These are phyloP conservation scores for Gaultheria prostrata DNA, from an alignment of 148 eudicot genomes.

Conservation along the genomic window DNA sequence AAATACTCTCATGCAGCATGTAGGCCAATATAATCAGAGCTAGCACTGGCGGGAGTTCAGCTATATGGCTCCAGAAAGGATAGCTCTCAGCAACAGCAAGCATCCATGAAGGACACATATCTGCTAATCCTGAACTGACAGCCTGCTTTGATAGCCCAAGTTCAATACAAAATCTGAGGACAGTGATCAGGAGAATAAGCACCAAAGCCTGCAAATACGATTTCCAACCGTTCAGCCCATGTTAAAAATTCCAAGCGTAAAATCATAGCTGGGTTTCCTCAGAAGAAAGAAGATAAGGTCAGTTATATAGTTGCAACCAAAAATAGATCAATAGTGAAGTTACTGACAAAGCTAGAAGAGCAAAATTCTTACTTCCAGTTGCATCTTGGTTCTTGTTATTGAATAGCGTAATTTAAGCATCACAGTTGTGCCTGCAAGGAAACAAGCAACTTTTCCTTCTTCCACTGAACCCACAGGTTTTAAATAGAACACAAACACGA, in stretches of 20 bases:
- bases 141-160: constrained; percentile 80
- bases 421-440: constrained; percentile 71
- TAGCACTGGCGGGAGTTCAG: constrained; percentile 47
- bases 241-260: neutral
- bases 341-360: constrained; percentile 12
- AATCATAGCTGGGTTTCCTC: neutral
- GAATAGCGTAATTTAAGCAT: constrained; percentile 64
- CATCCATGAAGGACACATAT: constrained; percentile 38
- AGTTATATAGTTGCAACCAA: neutral
- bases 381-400: constrained; percentile 45
- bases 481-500: constrained; percentile 17
- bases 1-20: constrained; percentile 40
- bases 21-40: constrained; percentile 51
- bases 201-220: constrained; percentile 55
- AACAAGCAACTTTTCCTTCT: constrained; percentile 86
- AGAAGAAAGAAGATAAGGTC: neutral
- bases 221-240: constrained; percentile 12
- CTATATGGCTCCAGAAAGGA: constrained; percentile 39
- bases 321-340: neutral
- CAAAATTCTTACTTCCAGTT: constrained; percentile 54
- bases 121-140: constrained; percentile 36
- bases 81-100: constrained; percentile 44
- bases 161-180: constrained; percentile 63
- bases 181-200: constrained; percentile 49
- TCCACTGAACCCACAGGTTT: constrained; percentile 62